Base-by-base conservation (phyloP, 140 eudicot genomes). In the Oenanthe javanica region DNA sequence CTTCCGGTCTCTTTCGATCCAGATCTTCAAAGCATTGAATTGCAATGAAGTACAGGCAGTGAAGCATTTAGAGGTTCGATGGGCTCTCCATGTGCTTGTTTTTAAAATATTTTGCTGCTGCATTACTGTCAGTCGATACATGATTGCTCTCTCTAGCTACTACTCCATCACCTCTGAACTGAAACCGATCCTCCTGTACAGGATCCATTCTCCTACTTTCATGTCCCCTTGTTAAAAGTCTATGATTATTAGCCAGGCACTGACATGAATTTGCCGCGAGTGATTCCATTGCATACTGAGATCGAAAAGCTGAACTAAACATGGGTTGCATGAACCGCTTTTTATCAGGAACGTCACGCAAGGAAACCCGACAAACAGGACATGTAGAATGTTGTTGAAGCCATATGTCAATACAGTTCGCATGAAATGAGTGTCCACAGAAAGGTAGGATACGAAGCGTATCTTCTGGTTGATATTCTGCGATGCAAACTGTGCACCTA, bases 391-490 rank as follows among this genome's bases (percentile, higher is more conserved):
- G 93, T 46, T 90, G 96, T 78, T 92, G 96, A 69, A 94, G 89
- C 99, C 99, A 94, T 75, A 92, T 90, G 83, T 90, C 99, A 66
- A 94, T 92, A 79, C 99, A 94, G 2, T 89, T 81, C 19, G 96
- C 87, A 69, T 94, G 99, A 77, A 94, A 94, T 40, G 85, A 86
- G 85, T 94, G 99, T 36, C 93, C 95, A 69, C 99, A 92, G 16
- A 85, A 79, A 12, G 97, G 99, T 8, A 94, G 88, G 25, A 92
- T 90, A 16, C 97, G 94, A 19, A 94, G 80, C 0, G 86, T 90
- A 77, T 94, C 99, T 81, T 94, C 99, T 51, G 81, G 87, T 10
- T 84, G 89, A 79, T 94, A 94, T 46, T 94, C 99, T 19, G 93
- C 80, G 46, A 94, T 88, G 89, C 99, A 94, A 69, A 94, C 92